Evolutionary conservation across 345 rosid genomes (phyloP).

Genomic region (Salix brachista): DNA sequence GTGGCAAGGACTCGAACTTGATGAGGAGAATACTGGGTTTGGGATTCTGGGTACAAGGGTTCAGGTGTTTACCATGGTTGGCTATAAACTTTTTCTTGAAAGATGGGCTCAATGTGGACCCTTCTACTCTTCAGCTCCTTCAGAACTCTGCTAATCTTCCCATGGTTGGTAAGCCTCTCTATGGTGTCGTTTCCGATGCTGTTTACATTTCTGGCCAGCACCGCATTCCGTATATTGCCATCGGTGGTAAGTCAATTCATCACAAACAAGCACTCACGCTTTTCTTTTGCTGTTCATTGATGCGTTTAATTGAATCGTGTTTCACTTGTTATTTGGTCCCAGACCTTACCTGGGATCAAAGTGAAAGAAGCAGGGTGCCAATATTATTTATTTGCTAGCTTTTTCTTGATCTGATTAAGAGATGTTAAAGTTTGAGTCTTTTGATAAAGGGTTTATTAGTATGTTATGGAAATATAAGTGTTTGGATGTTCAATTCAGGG

Average conservation of each 20-base stretch:
- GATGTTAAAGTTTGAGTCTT: background rate
- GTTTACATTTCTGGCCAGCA: slow-evolving; percentile 73
- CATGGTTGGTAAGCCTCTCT: slow-evolving; percentile 81
- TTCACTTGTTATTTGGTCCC: background rate
- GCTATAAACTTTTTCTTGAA: slow-evolving; percentile 78
- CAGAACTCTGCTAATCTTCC: slow-evolving; percentile 84
- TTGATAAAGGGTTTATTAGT: background rate
- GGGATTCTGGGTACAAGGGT: slow-evolving; percentile 82
- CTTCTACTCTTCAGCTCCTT: slow-evolving; percentile 78
- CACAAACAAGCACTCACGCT: background rate
- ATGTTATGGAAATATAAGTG: background rate
- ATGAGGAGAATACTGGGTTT: slow-evolving; percentile 57
- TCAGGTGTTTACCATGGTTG: slow-evolving; percentile 87
- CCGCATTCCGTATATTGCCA: slow-evolving; percentile 85
- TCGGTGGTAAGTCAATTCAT: slow-evolving; percentile 55
- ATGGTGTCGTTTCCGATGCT: slow-evolving; percentile 73
- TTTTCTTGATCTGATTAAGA: background rate
- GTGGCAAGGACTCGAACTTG: slow-evolving; percentile 3
- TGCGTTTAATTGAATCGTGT: background rate
- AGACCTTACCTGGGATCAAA: background rate
- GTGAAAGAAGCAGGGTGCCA: background rate
- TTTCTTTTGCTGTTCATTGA: background rate
- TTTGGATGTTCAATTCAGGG: background rate
- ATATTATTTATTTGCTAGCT: background rate
- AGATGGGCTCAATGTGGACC: slow-evolving; percentile 68